Percentiles rank a stretch among this genome's conserved stretches.
phyloP scores from a whole-genome alignment of 2,329 filamentous ascomycete genomes.

The Sclerotinia borealis region DNA sequence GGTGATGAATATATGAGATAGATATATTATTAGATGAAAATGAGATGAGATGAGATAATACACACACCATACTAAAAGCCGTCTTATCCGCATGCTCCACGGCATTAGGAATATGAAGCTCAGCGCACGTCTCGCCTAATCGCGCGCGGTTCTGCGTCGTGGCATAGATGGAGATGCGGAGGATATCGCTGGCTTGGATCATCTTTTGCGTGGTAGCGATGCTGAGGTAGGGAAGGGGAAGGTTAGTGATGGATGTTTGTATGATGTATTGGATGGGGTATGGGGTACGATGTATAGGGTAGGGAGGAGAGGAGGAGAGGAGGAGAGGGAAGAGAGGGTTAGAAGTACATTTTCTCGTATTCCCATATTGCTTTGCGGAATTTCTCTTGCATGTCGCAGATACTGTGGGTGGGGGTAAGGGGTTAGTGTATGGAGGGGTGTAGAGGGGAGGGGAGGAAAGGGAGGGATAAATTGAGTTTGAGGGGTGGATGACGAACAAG shows the following conservation, averaged over 20 bases:
- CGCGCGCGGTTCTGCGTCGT: slow-evolving; percentile 79
- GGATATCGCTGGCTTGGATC: slow-evolving; percentile 55
- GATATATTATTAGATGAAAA: no score
- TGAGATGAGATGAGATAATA: no score
- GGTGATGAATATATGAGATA: no score
- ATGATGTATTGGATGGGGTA: no score
- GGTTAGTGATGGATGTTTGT: slow-evolving; percentile 1
- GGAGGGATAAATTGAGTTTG: background rate
- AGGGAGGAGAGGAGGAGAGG: background rate
- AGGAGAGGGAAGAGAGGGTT: background rate
- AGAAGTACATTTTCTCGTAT: slow-evolving; percentile 69
- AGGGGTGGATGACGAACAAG: background rate
- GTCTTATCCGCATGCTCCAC: slow-evolving; percentile 73
- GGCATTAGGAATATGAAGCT: slow-evolving; percentile 53
- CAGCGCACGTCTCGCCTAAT: slow-evolving; percentile 72
- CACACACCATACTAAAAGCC: slow-evolving; percentile 68
- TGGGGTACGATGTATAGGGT: no score
- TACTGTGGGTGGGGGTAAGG: slow-evolving; percentile 44
- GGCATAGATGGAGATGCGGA: slow-evolving; percentile 72
- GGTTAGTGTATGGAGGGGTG: background rate
- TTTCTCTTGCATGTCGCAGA: slow-evolving; percentile 94
- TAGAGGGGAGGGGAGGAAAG: background rate
- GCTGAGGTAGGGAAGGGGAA: slow-evolving; percentile 36
- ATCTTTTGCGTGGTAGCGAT: slow-evolving; percentile 63
- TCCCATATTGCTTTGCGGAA: slow-evolving; percentile 79